phyloP scores from a whole-genome alignment of 1,284 basidiomycete species.

The Cutaneotrichosporon mucoides region DNA sequence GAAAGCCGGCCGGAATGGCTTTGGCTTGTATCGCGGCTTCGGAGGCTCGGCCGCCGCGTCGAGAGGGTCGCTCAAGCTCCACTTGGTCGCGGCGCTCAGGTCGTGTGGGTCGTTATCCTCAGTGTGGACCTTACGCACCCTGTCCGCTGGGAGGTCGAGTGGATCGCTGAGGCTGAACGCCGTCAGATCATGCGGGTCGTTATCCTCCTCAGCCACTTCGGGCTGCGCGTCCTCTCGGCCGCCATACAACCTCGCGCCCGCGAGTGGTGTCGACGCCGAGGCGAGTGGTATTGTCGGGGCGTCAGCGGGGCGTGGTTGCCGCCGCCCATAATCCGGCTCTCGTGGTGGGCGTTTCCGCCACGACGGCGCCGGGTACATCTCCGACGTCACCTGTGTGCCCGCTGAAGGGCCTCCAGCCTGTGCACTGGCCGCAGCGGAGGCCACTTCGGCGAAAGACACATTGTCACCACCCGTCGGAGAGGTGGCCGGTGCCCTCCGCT shows the following conservation, averaged over 20 bases:
- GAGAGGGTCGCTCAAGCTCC: neutral
- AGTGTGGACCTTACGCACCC: neutral
- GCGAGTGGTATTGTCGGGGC: neutral
- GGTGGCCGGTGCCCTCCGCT: too few species aligned
- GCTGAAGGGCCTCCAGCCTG: neutral
- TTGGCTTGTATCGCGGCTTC: neutral
- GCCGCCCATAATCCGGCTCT: conserved; percentile 1
- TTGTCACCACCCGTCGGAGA: too few species aligned
- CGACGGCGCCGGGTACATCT: neutral
- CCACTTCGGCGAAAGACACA: too few species aligned
- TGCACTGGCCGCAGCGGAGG: too few species aligned
- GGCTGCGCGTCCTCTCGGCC: neutral
- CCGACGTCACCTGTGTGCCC: neutral
- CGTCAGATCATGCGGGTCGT: conserved; percentile 4
- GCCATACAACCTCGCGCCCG: neutral
- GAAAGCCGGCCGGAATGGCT: neutral
- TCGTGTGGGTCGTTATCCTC: conserved; percentile 6
- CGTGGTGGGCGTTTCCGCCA: neutral
- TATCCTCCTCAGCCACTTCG: neutral
- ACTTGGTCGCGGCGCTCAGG: conserved; percentile 1
- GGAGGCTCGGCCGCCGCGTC: neutral
- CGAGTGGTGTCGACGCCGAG: neutral
- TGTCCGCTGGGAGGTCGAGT: neutral
- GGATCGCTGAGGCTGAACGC: neutral
- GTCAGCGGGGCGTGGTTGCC: neutral